phyloP scores from a whole-genome alignment of 306 rosid genomes.

The Acacia melanoxylon region DNA sequence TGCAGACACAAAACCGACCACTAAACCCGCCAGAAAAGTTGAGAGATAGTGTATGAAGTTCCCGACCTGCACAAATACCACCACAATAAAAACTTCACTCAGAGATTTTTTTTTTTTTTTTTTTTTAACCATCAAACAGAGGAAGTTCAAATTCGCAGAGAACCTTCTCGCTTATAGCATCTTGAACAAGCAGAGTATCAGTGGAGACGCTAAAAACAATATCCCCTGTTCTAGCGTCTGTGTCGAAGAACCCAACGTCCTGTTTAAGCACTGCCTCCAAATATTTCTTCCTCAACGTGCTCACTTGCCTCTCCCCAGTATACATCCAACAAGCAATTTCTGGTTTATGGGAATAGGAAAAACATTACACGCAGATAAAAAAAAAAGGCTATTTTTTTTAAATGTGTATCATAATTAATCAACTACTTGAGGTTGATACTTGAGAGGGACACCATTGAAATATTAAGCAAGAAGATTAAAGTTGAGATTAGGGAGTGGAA shows the following conservation, averaged over 20 bases:
- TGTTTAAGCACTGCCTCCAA: slow-evolving; percentile 91
- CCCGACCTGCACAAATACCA: slow-evolving; percentile 69
- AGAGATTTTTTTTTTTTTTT: not conserved
- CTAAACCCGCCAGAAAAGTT: slow-evolving; percentile 94
- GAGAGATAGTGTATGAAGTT: slow-evolving; percentile 98
- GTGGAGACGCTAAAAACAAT: slow-evolving; percentile 96
- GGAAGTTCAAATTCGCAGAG: slow-evolving; percentile 14
- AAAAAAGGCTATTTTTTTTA: no score
- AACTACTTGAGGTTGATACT: not conserved
- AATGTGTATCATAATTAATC: not conserved
- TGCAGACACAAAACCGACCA: slow-evolving; percentile 98
- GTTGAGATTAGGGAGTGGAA: slow-evolving; percentile 39
- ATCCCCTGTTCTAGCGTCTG: slow-evolving; percentile 98
- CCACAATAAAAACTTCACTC: not conserved
- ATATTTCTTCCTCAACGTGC: slow-evolving; percentile 91
- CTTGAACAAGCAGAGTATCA: slow-evolving; percentile 95
- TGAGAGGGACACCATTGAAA: not conserved
- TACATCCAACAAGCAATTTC: slow-evolving; percentile 99
- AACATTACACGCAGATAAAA: no score
- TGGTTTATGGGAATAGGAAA: slow-evolving; percentile 27
- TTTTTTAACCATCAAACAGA: not conserved
- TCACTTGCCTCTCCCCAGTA: slow-evolving; percentile 93
- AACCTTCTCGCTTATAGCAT: slow-evolving; percentile 99
- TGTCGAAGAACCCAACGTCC: slow-evolving; percentile 97
- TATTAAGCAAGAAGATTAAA: slow-evolving; percentile 22